Evolutionary conservation across 192 early-diverging fungal genomes (phyloP), one percentile per base, ranked within the genome.

Genomic region (Podochytrium sp.): DNA sequence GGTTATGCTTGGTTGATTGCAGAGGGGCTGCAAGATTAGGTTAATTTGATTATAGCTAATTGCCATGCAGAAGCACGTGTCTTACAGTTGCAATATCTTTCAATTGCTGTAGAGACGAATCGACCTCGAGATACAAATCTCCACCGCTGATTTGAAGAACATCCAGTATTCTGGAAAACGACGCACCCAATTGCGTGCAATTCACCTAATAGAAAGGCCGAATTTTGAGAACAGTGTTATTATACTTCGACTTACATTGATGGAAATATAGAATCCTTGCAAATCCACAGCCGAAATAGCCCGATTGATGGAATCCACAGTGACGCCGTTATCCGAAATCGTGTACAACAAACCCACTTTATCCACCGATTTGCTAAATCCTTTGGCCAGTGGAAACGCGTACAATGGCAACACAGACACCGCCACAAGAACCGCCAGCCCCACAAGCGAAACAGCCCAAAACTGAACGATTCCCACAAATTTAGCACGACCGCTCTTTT

Each of bases 251-350:
- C 34, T 16, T 7, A 69, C 51, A 55, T 51, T 53, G 7, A 25
- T 34, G 4, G 25, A 3, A 34, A 69, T 14, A 35, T 69, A 69
- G 35, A 69, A 69, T 55, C 66, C 66, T 53, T 69, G 66, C 38
- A 69, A 29, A 20, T 23, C 7, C 30, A n/a, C 51, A 4, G 51
- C 7, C 37, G 47, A 27, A 30, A 69, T 35, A 7, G 37, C 29
- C 41, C 38, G 7, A 7, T 47, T 10, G 16, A 49, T 43, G 33
- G 20, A 10, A 27, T 40, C 50, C 33, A 49, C 47, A 49, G 20
- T 20, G 14, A 65, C 29, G 5, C 4, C 4, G 16, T 37, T 43
- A 61, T 61, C 58, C 4, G 33, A 25, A 65, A 65, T 43, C 12
- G 12, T 7, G 30, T 47, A 65, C 6, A 55, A 27, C 20, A 69